These are phyloP conservation scores for Sordariomycetes sp. DNA, from an alignment of 2,329 filamentous ascomycete species.

Conservation along the genomic window DNA sequence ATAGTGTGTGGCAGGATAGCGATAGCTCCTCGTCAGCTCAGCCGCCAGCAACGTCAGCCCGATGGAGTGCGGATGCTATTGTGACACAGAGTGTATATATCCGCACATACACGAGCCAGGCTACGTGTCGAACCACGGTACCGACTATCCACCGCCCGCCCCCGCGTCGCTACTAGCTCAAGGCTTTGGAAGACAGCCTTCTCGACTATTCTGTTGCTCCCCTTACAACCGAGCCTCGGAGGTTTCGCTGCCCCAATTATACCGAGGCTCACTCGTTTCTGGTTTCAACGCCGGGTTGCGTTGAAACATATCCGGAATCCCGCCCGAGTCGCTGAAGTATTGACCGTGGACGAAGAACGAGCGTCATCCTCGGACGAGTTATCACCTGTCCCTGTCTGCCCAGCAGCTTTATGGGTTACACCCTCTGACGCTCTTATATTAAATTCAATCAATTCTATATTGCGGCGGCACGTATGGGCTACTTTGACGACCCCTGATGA, in stretches of 20 bases:
- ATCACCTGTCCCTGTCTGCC: background rate
- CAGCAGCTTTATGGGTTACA: background rate
- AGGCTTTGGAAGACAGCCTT: no score
- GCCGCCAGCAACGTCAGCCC: background rate
- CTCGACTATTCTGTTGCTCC: background rate
- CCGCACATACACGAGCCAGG: background rate
- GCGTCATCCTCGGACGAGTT: background rate
- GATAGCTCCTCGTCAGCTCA: background rate
- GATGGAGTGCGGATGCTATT: background rate
- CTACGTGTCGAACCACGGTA: background rate
- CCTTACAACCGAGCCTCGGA: background rate
- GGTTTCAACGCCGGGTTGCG: no score
- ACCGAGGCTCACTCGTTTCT: no score
- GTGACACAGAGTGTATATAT: background rate
- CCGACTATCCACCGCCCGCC: background rate
- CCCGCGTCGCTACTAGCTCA: background rate
- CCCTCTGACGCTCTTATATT: background rate
- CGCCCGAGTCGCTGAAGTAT: no score
- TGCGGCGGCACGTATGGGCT: background rate
- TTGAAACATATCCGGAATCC: no score
- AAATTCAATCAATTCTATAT: conserved; percentile 1
- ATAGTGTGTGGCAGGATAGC: background rate
- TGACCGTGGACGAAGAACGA: no score
- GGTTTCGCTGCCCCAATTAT: background rate
- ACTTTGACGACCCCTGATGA: background rate